phyloP scores from a whole-genome alignment of 2,329 filamentous ascomycete genomes.

The Didymella glomerata region DNA sequence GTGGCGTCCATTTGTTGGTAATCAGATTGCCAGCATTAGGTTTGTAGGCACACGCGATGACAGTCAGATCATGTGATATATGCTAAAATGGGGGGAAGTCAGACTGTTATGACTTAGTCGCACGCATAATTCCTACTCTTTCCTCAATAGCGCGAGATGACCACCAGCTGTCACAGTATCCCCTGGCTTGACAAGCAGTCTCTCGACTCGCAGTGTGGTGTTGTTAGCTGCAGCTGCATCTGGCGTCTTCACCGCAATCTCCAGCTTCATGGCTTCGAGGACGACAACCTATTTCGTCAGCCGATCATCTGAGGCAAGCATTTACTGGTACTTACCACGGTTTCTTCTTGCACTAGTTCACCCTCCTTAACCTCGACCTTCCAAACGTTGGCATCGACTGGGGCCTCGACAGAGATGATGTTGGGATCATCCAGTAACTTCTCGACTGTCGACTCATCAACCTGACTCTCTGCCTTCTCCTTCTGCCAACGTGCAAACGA shows the following conservation, averaged over 20 bases:
- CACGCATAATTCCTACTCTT: background rate
- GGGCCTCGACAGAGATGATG: conserved; percentile 52
- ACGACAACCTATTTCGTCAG: conserved; percentile 47
- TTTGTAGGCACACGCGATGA: background rate
- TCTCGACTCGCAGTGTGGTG: conserved; percentile 49
- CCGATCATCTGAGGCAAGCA: background rate
- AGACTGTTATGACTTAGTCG: background rate
- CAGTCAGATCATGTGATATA: background rate
- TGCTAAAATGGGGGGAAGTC: background rate
- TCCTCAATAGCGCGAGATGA: conserved; percentile 41
- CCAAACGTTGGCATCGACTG: conserved; percentile 58
- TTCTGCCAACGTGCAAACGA: conserved; percentile 54
- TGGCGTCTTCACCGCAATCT: conserved; percentile 55
- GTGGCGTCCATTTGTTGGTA: background rate
- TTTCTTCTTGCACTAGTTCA: conserved; percentile 45
- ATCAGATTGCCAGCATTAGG: background rate
- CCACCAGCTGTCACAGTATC: conserved; percentile 52
- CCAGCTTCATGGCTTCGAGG: conserved; percentile 59
- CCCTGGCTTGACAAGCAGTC: conserved; percentile 54
- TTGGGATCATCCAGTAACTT: conserved; percentile 56
- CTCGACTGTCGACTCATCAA: conserved; percentile 61
- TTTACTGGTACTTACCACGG: conserved; percentile 34
- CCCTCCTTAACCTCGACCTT: conserved; percentile 54
- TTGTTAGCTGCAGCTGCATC: conserved; percentile 30
- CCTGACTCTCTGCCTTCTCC: conserved; percentile 54